Base-by-base conservation (phyloP, 257 asterid genomes). In the Penstemon davidsonii region DNA sequence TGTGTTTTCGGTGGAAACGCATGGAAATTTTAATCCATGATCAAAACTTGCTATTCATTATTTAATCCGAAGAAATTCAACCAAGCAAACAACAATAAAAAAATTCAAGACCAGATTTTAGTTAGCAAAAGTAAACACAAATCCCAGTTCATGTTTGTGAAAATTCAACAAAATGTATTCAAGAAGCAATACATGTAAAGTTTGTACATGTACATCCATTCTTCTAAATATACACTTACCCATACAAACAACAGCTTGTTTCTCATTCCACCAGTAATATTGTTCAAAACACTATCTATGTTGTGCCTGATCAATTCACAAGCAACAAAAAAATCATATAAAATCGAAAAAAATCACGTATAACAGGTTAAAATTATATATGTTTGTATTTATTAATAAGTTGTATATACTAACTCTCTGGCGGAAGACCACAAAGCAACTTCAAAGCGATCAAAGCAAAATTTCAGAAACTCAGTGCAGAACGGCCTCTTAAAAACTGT, bases 361-460 rank as follows among this genome's bases (percentile, higher is more conserved):
- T 1, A 25, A 25, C 33, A 25, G 1, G 33, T 25, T 3, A 39
- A 4, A 12, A 5, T 0, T 7, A 18, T 9, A 53, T 6, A 56
- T 5, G 42, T 18, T 3, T n/a, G 60, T 13, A 64, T 18, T 25
- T 3, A 39, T 39, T 18, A 40, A 3, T 5, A 53, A 5, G 4
- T 10, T 5, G 7, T 4, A 19, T 10, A 33, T 5, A 8, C 81
- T 79, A 1, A 86, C 96, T 81, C 88, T 45, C 52, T 69, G 0
- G 84, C 94, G 58, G 94, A 78, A 6, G 96, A 88, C 91, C 96
- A 86, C 12, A 84, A 6, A 12, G 84, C 94, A 37, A 88, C 88
- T 9, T 84, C 86, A 47, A 84, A 86, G 2, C 86, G 77, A 33
- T 84, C 83, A 4, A 88, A 82, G 82, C 89, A 85, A 56, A 83